Evolutionary conservation across 805 yeast genomes (phyloP), one percentile per base, ranked within the genome.

Genomic region (Cyberlindnera xishuangbannaensis): DNA sequence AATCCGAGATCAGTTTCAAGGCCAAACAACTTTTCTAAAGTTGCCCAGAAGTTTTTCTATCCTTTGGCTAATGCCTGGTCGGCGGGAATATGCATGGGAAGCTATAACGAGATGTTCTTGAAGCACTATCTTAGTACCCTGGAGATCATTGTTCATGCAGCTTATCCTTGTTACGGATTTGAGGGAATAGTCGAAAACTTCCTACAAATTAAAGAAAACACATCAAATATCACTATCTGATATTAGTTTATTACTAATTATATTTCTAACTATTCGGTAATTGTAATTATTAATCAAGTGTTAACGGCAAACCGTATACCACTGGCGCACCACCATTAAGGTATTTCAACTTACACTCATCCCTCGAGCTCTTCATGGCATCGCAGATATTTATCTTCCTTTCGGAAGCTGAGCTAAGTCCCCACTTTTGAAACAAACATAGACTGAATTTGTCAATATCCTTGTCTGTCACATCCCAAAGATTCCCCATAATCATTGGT

Each of bases 381-480:
- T 62, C 56, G 17, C 78, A 61, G 6, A 83, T 58, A 18, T 32
- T 34, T 23, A 33, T 20, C 5, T 40, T 25, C 12, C 41, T 46
- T 4, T 33, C 41, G 2, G 40, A 37, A 3, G 34, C 33, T 6
- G 33, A 54, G 28, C 69, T 51, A 11, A 84, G 52, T 0, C 92
- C 92, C 79, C 92, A 80, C 40, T 66, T 63, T 3, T 68, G 67
- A 44, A 92, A 69, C 24, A 84, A 53, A 3, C 71, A 62, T 8
- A 68, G 39, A 16, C 85, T 80, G 46, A 88, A 86, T 46, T 67
- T 69, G 56, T 92, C 97, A 31, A 86, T 84, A 55, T 92, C 99
- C 45, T 83, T 87, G 57, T 92, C 97, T 0, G 97, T 92, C 5
- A 92, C 97, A 56, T 87, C 96, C 98, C 98, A 92, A 36, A 92